Evolutionary conservation across 139 green algal species (phyloP).

Genomic region (Chlorella sp.): DNA sequence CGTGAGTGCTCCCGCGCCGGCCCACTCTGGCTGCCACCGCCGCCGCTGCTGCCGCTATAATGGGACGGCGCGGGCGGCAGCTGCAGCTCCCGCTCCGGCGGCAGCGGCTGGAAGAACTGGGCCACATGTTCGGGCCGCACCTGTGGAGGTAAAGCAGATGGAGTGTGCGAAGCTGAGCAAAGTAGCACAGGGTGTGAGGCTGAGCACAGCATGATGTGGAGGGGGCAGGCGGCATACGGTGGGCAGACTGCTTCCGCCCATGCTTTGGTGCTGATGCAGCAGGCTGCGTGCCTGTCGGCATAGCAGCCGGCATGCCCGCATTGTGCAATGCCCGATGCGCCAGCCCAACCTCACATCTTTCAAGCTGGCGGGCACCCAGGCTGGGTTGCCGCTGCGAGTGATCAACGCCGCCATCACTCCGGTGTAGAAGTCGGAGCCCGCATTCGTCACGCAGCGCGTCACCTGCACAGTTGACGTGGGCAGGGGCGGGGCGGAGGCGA

Average conservation of each 20-base stretch:
- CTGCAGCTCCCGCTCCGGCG: conserved; percentile 45
- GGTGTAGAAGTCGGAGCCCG: conserved; percentile 44
- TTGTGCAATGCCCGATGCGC: not conserved
- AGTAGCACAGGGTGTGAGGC: too few relatives aligned
- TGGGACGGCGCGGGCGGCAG: conserved; percentile 10
- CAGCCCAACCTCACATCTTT: conserved; percentile 49
- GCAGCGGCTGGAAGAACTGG: conserved; percentile 31
- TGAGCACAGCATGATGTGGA: too few relatives aligned
- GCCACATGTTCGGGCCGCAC: not conserved
- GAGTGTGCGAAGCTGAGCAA: too few relatives aligned
- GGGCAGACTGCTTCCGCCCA: too few relatives aligned
- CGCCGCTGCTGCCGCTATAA: not conserved
- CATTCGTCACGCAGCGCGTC: conserved; percentile 8
- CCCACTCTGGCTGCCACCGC: too few relatives aligned
- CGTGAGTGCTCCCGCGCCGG: too few relatives aligned
- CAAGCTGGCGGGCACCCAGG: conserved; percentile 67
- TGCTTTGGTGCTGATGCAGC: too few relatives aligned
- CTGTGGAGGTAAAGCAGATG: too few relatives aligned
- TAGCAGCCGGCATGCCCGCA: not conserved
- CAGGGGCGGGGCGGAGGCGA: conserved; percentile 50
- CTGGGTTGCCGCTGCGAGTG: conserved; percentile 69
- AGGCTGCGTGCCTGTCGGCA: not conserved
- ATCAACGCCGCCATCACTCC: conserved; percentile 72
- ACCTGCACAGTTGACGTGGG: not conserved
- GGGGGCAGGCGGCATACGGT: too few relatives aligned